phyloP scores from a whole-genome alignment of 805 yeast genomes.

The Lachancea meyersii region DNA sequence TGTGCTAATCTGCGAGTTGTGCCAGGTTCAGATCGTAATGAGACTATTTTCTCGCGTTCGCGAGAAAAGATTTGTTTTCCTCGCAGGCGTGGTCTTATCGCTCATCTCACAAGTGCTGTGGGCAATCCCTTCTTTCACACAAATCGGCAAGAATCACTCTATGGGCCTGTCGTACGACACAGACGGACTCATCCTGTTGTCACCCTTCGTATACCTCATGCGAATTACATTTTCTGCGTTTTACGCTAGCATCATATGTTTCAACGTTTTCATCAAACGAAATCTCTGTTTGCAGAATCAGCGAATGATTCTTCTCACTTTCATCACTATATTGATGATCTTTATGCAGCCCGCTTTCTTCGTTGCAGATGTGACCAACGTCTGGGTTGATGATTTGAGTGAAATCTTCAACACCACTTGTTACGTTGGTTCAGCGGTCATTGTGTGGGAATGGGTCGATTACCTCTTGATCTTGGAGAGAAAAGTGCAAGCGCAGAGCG shows the following conservation, averaged over 20 bases:
- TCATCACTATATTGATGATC: conserved; percentile 49
- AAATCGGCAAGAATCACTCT: conserved; percentile 13
- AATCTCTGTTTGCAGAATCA: conserved; percentile 42
- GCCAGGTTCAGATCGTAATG: conserved; percentile 68
- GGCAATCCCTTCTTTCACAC: conserved; percentile 55
- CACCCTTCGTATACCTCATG: conserved; percentile 68
- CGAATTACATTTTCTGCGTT: conserved; percentile 65
- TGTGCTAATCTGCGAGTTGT: conserved; percentile 51
- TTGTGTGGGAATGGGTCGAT: conserved; percentile 85
- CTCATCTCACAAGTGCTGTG: conserved; percentile 57
- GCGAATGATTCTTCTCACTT: conserved; percentile 48
- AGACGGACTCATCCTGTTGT: conserved; percentile 48
- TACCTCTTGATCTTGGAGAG: conserved; percentile 52
- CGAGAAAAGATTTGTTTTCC: conserved; percentile 59
- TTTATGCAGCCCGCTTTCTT: conserved; percentile 63
- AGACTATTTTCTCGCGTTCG: conserved; percentile 58
- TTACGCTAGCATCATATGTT: conserved; percentile 58
- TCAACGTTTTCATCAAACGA: conserved; percentile 47
- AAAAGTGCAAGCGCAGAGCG: conserved; percentile 58
- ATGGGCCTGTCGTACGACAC: conserved; percentile 11
- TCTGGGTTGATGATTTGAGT: conserved; percentile 68
- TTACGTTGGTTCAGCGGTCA: conserved; percentile 63
- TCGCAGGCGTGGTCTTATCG: conserved; percentile 50
- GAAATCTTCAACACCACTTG: conserved; percentile 68
- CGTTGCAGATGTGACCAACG: conserved; percentile 67